A percentile compares a stretch with the other conserved stretches of the same genome.
These are phyloP conservation scores for Sistotremastrum suecicum DNA, from an alignment of 768 basidiomycete genomes.

Conservation along the genomic window DNA sequence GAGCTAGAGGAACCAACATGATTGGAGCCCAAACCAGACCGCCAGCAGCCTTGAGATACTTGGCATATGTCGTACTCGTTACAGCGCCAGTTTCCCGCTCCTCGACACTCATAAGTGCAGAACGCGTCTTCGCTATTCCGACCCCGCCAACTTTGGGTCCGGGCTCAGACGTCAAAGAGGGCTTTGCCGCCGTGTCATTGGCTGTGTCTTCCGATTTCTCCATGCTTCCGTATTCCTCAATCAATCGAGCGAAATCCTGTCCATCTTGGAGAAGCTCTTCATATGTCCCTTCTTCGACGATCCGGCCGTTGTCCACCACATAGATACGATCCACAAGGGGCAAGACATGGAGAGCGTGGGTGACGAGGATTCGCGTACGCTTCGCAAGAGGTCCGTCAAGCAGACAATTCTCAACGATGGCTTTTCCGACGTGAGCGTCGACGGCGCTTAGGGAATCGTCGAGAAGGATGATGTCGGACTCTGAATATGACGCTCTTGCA, in stretches of 20 bases:
- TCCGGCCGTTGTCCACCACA: conserved; percentile 41
- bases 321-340: conserved; percentile 50
- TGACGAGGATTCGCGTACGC: conserved; percentile 49
- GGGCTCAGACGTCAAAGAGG: conserved; percentile 30
- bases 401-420: conserved; percentile 48
- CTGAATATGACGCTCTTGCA: conserved; percentile 65
- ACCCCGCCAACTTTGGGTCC: conserved; percentile 44
- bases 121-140: conserved; percentile 32
- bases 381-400: conserved; percentile 34
- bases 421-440: conserved; percentile 61
- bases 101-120: conserved; percentile 27
- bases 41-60: conserved; percentile 23
- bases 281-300: conserved; percentile 52
- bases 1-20: conserved; percentile 27
- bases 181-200: conserved; percentile 3
- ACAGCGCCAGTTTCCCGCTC: conserved; percentile 27
- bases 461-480: conserved; percentile 58
- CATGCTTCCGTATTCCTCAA: conserved; percentile 39
- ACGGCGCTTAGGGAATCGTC: conserved; percentile 77
- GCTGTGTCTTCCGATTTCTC: conserved; percentile 19
- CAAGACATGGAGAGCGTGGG: conserved; percentile 42
- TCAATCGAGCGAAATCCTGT: conserved; percentile 32
- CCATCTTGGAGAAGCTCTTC: conserved; percentile 31
- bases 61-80: conserved; percentile 17
- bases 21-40: conserved; percentile 24